phyloP scores from a whole-genome alignment of 257 asterid genomes.

The Capsicum chinense region DNA sequence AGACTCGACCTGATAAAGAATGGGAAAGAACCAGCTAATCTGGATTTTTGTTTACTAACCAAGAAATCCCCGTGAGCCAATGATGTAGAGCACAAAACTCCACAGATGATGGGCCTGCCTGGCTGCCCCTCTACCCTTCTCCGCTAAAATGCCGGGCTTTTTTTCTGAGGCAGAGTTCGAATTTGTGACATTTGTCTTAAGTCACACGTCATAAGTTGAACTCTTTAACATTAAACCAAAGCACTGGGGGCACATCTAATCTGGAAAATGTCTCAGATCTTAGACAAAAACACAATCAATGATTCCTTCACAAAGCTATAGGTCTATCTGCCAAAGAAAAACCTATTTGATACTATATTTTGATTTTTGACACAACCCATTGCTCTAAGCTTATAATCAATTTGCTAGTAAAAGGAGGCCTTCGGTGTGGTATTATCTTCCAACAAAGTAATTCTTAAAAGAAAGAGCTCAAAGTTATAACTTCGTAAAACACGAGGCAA shows the following conservation, averaged over 20 bases:
- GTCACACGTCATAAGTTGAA: neutral
- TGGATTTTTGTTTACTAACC: neutral
- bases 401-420: neutral
- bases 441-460: neutral
- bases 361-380: neutral
- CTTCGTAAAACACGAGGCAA: neutral
- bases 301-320: neutral
- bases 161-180: too few species aligned
- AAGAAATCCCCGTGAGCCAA: too few species aligned
- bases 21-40: neutral
- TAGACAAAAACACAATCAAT: constrained; percentile 5
- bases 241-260: neutral
- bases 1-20: neutral
- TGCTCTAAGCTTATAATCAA: neutral
- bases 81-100: too few species aligned
- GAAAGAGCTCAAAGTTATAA: neutral
- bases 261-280: neutral
- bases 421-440: neutral
- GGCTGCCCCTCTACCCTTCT: neutral
- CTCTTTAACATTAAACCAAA: neutral
- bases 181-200: too few species aligned
- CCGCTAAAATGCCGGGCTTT: neutral
- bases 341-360: neutral
- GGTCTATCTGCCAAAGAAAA: neutral
- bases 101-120: neutral